Evolutionary conservation across 768 basidiomycete genomes (phyloP), one percentile per base, ranked within the genome.

Genomic region (Lentinula sp.): DNA sequence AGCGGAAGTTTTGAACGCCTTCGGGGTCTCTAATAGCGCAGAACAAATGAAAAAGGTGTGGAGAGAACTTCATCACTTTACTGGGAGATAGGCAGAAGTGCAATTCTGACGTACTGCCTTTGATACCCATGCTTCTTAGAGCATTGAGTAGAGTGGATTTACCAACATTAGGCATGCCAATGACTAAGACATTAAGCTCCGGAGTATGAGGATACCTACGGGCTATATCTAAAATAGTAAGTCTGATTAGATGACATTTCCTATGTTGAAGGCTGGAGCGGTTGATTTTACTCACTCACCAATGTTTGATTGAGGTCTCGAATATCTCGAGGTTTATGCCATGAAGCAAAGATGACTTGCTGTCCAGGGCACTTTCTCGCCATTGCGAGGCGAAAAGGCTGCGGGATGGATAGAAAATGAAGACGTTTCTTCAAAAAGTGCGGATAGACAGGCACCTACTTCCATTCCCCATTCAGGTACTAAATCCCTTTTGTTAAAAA

Each of bases 81-180:
- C 9, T n/a, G 60, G 45, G 61, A 58, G 15, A 45, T 56, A 60
- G 53, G 59, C 34, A 31, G 50, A 51, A 28, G 37, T 61, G 55
- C 61, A 59, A 62, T 63, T 63, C 31, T 45, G 58, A 82, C 87
- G 70, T 72, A 95, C 95, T 88, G 70, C 94, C 94, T 67, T 82
- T 78, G 49, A 96, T 91, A 10, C 96, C 96, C 69, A 86, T 87
- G 68, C 84, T 87, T 46, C 96, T 84, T 31, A 99, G 80, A 1
- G 93, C 85, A 69, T 99, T 99, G 11, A 99, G 77, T 55, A 98
- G 74, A 2, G 93, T 95, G 13, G 95, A 98, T 75, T 99, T 98
- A 45, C 96, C 96, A 51, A 98, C 94, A 71, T 98, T 98, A 16
- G 97, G 97, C 96, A 99, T 98, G 23, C 97, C 97, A 61, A 97